These are phyloP conservation scores for Chimonanthus salicifolius DNA, from an alignment of 164 flowering plant genomes.

Conservation along the genomic window DNA sequence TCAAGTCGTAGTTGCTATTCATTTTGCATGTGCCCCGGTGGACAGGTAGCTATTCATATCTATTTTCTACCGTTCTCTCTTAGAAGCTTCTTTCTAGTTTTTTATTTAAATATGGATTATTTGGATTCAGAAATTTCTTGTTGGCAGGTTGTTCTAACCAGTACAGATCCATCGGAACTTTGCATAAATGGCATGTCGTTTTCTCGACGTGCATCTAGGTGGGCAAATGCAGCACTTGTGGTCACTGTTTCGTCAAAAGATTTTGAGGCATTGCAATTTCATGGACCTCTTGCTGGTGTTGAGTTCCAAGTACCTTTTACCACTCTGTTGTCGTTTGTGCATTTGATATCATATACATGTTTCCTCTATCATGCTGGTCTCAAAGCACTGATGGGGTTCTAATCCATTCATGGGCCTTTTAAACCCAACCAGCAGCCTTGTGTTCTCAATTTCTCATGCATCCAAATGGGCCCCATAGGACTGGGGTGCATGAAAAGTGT, in stretches of 20 bases:
- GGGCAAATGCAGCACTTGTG: constrained; percentile 99
- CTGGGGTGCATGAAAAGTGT: too few species aligned
- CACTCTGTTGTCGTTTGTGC: constrained; percentile 1
- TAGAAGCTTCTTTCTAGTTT: neutral
- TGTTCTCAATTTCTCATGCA: too few species aligned
- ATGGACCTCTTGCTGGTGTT: constrained; percentile 92
- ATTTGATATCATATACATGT: neutral
- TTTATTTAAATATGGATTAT: neutral
- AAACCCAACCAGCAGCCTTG: too few species aligned
- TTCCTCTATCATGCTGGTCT: too few species aligned
- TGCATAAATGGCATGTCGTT: constrained; percentile 99
- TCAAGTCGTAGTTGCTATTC: constrained; percentile 76
- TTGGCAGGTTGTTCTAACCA: constrained; percentile 93
- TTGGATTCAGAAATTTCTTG: neutral
- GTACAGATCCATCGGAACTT: constrained; percentile 83
- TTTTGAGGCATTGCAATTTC: constrained; percentile 45
- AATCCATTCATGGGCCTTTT: too few species aligned
- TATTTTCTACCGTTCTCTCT: neutral
- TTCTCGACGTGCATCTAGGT: constrained; percentile 85
- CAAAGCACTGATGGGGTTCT: too few species aligned
- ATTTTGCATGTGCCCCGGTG: constrained; percentile 99
- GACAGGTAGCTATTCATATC: constrained; percentile 56
- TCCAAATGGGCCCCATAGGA: too few species aligned
- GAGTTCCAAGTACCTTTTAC: constrained; percentile 69
- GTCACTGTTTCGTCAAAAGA: constrained; percentile 74